phyloP scores from a whole-genome alignment of 768 basidiomycete species.

The Paxillus ammoniavirescens region DNA sequence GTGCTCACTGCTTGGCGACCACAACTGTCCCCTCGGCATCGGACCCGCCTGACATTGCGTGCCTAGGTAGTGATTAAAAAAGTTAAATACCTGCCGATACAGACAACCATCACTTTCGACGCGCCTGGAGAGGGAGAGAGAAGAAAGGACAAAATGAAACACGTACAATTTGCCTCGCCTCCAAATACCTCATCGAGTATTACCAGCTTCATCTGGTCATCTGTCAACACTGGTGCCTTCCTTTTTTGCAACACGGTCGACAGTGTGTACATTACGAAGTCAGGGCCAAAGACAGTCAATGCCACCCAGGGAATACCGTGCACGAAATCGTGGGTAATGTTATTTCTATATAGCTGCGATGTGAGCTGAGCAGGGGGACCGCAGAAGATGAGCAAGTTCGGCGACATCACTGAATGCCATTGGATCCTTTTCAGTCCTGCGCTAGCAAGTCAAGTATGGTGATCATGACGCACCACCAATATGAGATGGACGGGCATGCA shows the following conservation, averaged over 20 bases:
- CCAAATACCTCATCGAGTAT: constrained; percentile 10
- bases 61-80: neutral
- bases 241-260: neutral
- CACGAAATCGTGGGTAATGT: no score
- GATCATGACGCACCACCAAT: neutral
- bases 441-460: no score
- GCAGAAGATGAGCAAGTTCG: no score
- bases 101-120: neutral
- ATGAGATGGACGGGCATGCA: neutral
- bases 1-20: constrained; percentile 24
- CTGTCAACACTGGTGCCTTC: neutral
- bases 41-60: constrained; percentile 19
- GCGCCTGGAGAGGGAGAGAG: neutral
- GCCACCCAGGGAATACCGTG: neutral
- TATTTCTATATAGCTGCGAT: neutral
- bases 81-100: neutral
- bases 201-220: constrained; percentile 6
- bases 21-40: constrained; percentile 13
- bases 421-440: no score
- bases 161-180: constrained; percentile 20
- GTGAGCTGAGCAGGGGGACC: no score
- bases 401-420: no score
- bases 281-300: neutral
- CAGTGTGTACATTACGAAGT: neutral
- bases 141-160: neutral